Evolutionary conservation across 768 basidiomycete genomes (phyloP).

Genomic region (Strobilomyces confusus): DNA sequence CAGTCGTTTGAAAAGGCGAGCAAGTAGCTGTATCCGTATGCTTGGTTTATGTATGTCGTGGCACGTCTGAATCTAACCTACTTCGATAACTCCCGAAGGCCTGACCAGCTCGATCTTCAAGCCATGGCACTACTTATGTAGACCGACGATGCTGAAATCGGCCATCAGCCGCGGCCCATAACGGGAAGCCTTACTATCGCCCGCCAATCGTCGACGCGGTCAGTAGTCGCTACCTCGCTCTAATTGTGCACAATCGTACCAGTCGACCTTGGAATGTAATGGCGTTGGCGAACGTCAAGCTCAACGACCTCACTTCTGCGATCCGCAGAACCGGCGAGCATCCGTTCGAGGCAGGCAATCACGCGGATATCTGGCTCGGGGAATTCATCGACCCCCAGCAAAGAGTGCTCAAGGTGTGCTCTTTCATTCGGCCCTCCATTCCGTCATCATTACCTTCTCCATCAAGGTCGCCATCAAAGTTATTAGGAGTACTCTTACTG

Average conservation of each 20-base stretch:
- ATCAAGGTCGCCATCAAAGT: slow-evolving; percentile 27
- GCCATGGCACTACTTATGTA: too few relatives aligned
- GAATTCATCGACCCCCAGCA: slow-evolving; percentile 13
- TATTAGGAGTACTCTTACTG: slow-evolving; percentile 17
- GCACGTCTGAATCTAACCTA: too few relatives aligned
- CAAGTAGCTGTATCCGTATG: not conserved
- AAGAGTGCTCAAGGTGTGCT: slow-evolving; percentile 5
- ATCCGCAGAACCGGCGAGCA: slow-evolving; percentile 15
- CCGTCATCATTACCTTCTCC: not conserved
- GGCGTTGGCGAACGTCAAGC: slow-evolving; percentile 17
- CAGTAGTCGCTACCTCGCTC: not conserved
- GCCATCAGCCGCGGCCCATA: not conserved
- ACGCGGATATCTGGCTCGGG: slow-evolving; percentile 25
- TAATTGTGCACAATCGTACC: not conserved
- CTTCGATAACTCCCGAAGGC: too few relatives aligned
- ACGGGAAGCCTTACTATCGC: not conserved
- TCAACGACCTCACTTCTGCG: slow-evolving; percentile 19
- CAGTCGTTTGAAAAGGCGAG: slow-evolving; percentile 28
- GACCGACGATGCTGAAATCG: not conserved
- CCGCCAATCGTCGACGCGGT: too few relatives aligned
- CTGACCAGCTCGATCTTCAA: too few relatives aligned
- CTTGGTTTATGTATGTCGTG: not conserved
- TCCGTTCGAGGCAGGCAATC: slow-evolving; percentile 16
- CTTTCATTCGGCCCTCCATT: not conserved
- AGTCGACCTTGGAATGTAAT: not conserved